These are phyloP conservation scores for Asclepias syriaca DNA, from an alignment of 257 asterid genomes.

Conservation along the genomic window DNA sequence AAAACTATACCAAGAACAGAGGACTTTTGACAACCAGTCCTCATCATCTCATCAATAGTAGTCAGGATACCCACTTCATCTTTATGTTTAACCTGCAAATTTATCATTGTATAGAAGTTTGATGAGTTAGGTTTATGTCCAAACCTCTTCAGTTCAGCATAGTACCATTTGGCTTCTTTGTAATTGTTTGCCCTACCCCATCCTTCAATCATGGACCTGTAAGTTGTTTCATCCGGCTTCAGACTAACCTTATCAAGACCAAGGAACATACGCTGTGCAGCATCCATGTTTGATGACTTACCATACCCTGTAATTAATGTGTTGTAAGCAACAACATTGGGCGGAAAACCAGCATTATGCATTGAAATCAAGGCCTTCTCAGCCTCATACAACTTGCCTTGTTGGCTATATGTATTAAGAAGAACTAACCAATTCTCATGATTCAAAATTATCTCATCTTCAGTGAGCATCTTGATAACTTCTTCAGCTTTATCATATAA, in stretches of 20 bases:
- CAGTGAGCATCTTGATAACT: slow-evolving; percentile 54
- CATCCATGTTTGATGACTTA: slow-evolving; percentile 52
- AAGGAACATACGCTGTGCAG: slow-evolving; percentile 47
- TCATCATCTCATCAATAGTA: slow-evolving; percentile 63
- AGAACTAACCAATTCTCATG: slow-evolving; percentile 79
- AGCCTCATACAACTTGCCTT: slow-evolving; percentile 67
- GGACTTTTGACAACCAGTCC: slow-evolving; percentile 58
- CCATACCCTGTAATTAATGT: slow-evolving; percentile 91
- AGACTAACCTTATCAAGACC: slow-evolving; percentile 46
- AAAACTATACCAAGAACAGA: slow-evolving; percentile 69
- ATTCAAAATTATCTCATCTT: slow-evolving; percentile 58
- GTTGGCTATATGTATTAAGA: slow-evolving; percentile 85
- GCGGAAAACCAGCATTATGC: slow-evolving; percentile 59
- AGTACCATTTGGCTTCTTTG: slow-evolving; percentile 40
- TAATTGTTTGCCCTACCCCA: slow-evolving; percentile 77
- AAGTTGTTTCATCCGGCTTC: slow-evolving; percentile 80
- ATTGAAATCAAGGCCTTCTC: slow-evolving; percentile 48
- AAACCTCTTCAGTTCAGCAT: slow-evolving; percentile 48
- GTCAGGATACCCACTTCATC: slow-evolving; percentile 51
- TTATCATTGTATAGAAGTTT: slow-evolving; percentile 72
- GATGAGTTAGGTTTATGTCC: slow-evolving; percentile 69
- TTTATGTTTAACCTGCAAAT: slow-evolving; percentile 64
- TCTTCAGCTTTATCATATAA: slow-evolving; percentile 66
- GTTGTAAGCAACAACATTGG: slow-evolving; percentile 71
- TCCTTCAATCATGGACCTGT: slow-evolving; percentile 86